Evolutionary conservation across 352 stramenopile genomes (phyloP), one percentile per base, ranked within the genome.

Genomic region (Thalassiosira sp.): DNA sequence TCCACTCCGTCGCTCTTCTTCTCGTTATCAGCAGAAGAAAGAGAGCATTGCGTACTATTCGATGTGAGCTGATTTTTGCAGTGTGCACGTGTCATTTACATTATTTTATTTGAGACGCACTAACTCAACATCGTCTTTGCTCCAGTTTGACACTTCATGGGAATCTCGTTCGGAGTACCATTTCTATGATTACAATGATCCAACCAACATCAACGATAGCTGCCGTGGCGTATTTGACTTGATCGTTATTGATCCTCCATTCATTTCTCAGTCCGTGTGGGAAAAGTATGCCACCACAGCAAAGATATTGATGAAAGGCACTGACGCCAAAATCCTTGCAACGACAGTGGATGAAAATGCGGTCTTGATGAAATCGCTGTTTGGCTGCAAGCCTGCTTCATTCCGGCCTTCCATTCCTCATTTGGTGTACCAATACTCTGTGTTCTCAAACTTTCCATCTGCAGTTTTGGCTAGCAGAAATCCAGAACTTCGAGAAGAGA

Each of bases 1-100:
- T 97, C 94, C 7, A 98, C 95, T 25, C 95, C 95, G 0, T 96
- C 92, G 52, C 87, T 98, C 24, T 98, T 96, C 78, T 98, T 97
- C 65, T 94, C 93, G 3, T 68, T 97, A 33, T 60, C 79, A 7
- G 22, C 35, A 8, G 58, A 93, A 86, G 63, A 88, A 33, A 64
- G 81, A 63, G 68, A 83, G 13, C 72, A 94, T 13, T 95, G 90
- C 62, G 86, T 91, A 37, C 68, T 97, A 5, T 96, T 98, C 62
- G 95, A 98, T 76, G 93, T 97, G 81, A 74, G 92, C 63, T 89
- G 16, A 31, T 56, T 18, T 10, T 15, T 48, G 11, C 43, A 62
- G 2, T 49, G 18, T 51, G 31, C 72, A 25, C n/a, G 7, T 27
- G 18, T 59, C 31, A 7, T 49, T 49, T 27, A 0, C 35, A 52